These are phyloP conservation scores for Oxytropis ochrocephala DNA, from an alignment of 306 rosid species.

Conservation along the genomic window DNA sequence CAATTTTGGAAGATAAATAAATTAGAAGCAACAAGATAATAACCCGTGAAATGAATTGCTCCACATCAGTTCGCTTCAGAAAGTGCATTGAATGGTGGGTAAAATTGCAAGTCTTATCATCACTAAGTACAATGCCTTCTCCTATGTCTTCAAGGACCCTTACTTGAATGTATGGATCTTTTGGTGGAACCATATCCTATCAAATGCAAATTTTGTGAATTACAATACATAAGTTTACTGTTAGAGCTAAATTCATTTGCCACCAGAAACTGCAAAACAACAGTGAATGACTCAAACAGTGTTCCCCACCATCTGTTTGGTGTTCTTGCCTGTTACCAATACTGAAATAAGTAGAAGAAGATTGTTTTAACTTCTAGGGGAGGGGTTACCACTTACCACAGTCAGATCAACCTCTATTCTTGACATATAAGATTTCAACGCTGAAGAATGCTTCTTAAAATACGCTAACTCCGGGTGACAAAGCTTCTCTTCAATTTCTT, in stretches of 20 bases:
- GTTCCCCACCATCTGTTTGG: neutral
- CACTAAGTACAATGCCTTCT: slow-evolving; percentile 65
- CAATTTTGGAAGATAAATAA: neutral
- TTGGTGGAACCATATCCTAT: slow-evolving; percentile 97
- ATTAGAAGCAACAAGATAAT: slow-evolving; percentile 16
- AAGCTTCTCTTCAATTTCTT: slow-evolving; percentile 70
- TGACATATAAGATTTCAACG: slow-evolving; percentile 63
- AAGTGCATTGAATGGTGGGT: slow-evolving; percentile 84
- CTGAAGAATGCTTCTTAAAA: slow-evolving; percentile 64
- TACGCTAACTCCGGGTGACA: slow-evolving; percentile 64
- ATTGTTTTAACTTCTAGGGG: neutral
- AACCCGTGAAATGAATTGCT: slow-evolving; percentile 70
- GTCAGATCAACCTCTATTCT: slow-evolving; percentile 55
- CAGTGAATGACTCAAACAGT: neutral
- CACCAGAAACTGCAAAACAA: neutral
- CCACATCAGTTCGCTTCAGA: slow-evolving; percentile 90
- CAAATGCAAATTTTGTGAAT: slow-evolving; percentile 22
- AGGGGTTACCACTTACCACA: slow-evolving; percentile 53
- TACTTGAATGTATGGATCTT: slow-evolving; percentile 89
- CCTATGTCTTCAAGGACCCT: slow-evolving; percentile 87
- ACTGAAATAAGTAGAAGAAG: neutral
- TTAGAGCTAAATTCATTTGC: neutral
- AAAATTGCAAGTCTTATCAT: slow-evolving; percentile 71
- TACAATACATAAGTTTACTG: neutral
- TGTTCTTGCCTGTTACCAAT: neutral